phyloP scores from a whole-genome alignment of 305 asterid species.

The Striga hermonthica region DNA sequence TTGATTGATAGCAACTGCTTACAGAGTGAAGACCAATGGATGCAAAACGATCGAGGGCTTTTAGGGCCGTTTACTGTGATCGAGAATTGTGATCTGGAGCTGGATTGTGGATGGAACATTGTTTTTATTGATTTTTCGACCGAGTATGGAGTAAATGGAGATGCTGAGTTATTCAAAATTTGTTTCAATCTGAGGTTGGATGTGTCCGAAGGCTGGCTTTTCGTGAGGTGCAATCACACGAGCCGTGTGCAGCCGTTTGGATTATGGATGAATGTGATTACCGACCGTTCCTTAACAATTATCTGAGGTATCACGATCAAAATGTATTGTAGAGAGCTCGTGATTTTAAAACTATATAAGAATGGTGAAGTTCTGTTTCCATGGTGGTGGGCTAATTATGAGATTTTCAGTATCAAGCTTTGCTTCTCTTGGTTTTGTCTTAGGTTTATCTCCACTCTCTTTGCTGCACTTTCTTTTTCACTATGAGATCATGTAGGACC shows the following conservation, averaged over 20 bases:
- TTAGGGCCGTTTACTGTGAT: conserved; percentile 35
- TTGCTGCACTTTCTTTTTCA: too few relatives aligned
- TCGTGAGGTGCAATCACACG: conserved; percentile 34
- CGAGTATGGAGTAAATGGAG: conserved; percentile 34
- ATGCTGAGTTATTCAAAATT: conserved; percentile 34
- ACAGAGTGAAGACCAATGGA: conserved; percentile 39
- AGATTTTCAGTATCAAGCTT: too few relatives aligned
- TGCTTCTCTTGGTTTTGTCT: background rate
- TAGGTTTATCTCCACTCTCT: background rate
- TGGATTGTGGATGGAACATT: conserved; percentile 32
- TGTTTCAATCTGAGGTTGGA: conserved; percentile 32
- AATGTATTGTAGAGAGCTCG: conserved; percentile 28
- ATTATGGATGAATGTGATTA: conserved; percentile 42
- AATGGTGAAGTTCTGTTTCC: conserved; percentile 24
- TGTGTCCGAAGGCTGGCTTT: conserved; percentile 38
- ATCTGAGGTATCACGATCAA: conserved; percentile 19
- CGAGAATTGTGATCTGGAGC: conserved; percentile 19
- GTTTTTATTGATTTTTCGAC: conserved; percentile 43
- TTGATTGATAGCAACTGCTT: conserved; percentile 38
- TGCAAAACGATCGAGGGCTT: conserved; percentile 46
- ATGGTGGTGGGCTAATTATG: background rate
- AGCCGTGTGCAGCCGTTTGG: conserved; percentile 46
- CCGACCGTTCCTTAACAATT: conserved; percentile 35
- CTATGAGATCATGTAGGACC: too few relatives aligned
- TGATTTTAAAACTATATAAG: too few relatives aligned